These are phyloP conservation scores for Carpinus viminea DNA, from an alignment of 306 rosid species.

Conservation along the genomic window DNA sequence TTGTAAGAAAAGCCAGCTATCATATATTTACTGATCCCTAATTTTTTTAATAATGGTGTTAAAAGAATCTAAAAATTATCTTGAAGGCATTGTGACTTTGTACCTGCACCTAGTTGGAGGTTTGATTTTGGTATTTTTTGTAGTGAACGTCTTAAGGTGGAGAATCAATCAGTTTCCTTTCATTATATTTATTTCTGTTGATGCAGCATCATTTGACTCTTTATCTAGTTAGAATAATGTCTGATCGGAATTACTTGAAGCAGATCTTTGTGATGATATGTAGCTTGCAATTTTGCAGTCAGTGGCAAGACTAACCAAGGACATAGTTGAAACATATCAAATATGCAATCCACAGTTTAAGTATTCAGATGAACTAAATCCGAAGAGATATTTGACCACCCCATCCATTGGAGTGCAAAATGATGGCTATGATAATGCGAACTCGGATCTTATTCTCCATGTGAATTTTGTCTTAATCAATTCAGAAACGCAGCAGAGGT, in stretches of 20 bases:
- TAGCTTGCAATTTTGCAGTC: conserved; percentile 59
- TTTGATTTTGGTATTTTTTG: not conserved
- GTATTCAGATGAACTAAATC: conserved; percentile 91
- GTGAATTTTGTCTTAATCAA: conserved; percentile 77
- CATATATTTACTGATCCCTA: too few relatives aligned
- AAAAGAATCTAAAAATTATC: too few relatives aligned
- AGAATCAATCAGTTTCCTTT: not conserved
- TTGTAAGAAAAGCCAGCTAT: too few relatives aligned
- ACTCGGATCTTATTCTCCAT: conserved; percentile 89
- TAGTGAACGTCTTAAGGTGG: not conserved
- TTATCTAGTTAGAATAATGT: not conserved
- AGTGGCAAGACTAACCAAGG: conserved; percentile 88
- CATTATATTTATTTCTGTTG: not conserved
- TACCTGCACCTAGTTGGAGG: not conserved
- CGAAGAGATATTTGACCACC: conserved; percentile 88
- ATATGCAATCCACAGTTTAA: conserved; percentile 88
- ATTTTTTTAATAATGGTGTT: too few relatives aligned
- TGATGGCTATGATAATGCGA: conserved; percentile 87
- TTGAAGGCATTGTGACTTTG: too few relatives aligned
- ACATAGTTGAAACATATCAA: conserved; percentile 84
- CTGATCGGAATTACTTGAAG: conserved; percentile 15
- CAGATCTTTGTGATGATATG: conserved; percentile 31
- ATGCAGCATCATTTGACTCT: not conserved
- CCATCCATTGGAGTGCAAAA: conserved; percentile 93
- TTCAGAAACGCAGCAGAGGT: conserved; percentile 73